These are phyloP conservation scores for Trapa incisa DNA, from an alignment of 345 rosid genomes.

Conservation along the genomic window DNA sequence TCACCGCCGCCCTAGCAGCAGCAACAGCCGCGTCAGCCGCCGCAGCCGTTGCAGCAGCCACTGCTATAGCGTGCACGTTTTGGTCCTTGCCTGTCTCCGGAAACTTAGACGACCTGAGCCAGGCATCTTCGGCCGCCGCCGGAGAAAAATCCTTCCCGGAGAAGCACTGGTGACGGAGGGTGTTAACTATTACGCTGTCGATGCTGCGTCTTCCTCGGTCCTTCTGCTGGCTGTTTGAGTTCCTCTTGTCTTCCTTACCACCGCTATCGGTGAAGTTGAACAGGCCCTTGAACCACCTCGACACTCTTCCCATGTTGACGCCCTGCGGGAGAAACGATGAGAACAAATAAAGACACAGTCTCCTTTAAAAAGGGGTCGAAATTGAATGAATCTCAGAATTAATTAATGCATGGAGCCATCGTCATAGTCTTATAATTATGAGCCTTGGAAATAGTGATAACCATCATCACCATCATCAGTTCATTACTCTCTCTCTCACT, in stretches of 20 bases:
- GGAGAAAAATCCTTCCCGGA: slow-evolving; percentile 24
- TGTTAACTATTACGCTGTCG: slow-evolving; percentile 11
- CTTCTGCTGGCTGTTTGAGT: slow-evolving; percentile 22
- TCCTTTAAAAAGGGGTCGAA: not conserved
- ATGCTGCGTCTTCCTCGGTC: slow-evolving; percentile 18
- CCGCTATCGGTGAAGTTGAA: slow-evolving; percentile 51
- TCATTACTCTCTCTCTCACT: too few relatives aligned
- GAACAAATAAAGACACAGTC: slow-evolving; percentile 14
- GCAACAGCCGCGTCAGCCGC: slow-evolving; percentile 72
- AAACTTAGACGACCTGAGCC: slow-evolving; percentile 42
- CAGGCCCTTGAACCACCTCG: slow-evolving; percentile 69
- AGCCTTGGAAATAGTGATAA: too few relatives aligned
- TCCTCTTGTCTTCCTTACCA: slow-evolving; percentile 17
- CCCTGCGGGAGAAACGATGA: not conserved
- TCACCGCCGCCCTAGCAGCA: slow-evolving; percentile 56
- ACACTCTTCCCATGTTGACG: slow-evolving; percentile 51
- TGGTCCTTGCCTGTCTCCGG: slow-evolving; percentile 49
- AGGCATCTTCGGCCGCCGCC: slow-evolving; percentile 25
- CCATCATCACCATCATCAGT: too few relatives aligned
- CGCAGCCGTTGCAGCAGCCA: slow-evolving; percentile 66
- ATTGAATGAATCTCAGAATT: not conserved
- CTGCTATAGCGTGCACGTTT: slow-evolving; percentile 56
- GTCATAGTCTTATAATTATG: too few relatives aligned
- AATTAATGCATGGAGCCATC: not conserved
- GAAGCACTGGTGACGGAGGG: slow-evolving; percentile 20